Conservation (phyloP, 1,284 basidiomycete genomes). For the Coniophora puteana region DNA sequence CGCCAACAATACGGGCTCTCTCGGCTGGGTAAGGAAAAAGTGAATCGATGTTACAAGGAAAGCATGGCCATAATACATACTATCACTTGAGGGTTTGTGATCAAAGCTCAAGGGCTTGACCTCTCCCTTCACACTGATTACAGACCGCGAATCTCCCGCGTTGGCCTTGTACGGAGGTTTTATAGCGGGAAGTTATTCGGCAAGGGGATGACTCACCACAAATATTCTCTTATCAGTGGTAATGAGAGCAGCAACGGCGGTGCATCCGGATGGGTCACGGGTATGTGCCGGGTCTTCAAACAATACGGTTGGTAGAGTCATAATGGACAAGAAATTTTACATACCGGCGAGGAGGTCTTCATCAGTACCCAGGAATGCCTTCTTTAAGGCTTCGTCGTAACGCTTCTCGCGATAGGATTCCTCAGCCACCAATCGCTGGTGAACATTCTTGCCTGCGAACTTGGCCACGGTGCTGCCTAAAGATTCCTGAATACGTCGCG, state of each 20-base stretch:
- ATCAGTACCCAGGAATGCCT: conserved; percentile 91
- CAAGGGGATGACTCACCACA: conserved; percentile 48
- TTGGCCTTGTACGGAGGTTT: conserved; percentile 67
- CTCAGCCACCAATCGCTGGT: conserved; percentile 74
- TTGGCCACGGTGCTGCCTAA: conserved; percentile 86
- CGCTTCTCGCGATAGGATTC: conserved; percentile 69
- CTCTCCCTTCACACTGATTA: conserved; percentile 84
- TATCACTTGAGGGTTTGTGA: conserved; percentile 91
- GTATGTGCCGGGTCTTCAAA: conserved; percentile 77
- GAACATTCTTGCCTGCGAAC: conserved; percentile 88
- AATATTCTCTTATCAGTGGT: conserved; percentile 79
- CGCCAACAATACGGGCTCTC: conserved; percentile 81
- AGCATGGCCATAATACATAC: conserved; percentile 38
- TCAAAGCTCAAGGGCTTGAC: conserved; percentile 90
- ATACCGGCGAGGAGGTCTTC: conserved; percentile 87
- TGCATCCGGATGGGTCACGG: conserved; percentile 95
- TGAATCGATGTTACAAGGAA: conserved; percentile 1
- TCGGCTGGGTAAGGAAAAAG: conserved; percentile 53
- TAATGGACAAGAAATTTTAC: conserved; percentile 26
- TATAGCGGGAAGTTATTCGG: conserved; percentile 3
- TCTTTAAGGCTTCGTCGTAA: conserved; percentile 81
- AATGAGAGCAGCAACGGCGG: conserved; percentile 87
- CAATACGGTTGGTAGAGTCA: no score
- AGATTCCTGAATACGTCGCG: conserved; percentile 10
- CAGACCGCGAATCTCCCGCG: conserved; percentile 94